These are phyloP conservation scores for Blastobotrys muscicola DNA, from an alignment of 805 yeast genomes.

Conservation along the genomic window DNA sequence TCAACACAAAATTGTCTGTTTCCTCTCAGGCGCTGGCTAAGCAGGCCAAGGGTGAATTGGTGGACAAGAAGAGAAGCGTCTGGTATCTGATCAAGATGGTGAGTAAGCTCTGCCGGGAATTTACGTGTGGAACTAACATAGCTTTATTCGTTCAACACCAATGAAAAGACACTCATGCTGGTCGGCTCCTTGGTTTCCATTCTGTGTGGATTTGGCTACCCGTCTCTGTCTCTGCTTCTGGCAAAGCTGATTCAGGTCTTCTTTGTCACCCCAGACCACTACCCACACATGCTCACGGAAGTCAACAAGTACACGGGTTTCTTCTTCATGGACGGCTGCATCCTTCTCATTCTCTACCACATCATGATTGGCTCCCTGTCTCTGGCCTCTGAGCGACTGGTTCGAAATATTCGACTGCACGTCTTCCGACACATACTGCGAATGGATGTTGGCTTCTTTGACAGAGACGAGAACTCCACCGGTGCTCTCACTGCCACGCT, in stretches of 20 bases:
- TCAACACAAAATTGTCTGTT: slow-evolving; percentile 9
- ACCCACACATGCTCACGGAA: slow-evolving; percentile 25
- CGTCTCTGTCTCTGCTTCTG: slow-evolving; percentile 29
- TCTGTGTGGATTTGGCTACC: slow-evolving; percentile 30
- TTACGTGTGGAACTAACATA: not conserved
- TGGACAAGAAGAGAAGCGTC: slow-evolving; percentile 2
- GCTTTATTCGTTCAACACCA: slow-evolving; percentile 19
- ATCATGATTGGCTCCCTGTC: slow-evolving; percentile 19
- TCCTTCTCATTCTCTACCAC: slow-evolving; percentile 19
- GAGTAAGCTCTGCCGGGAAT: no score
- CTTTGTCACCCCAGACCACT: slow-evolving; percentile 23
- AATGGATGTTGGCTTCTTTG: slow-evolving; percentile 30
- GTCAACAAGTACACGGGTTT: slow-evolving; percentile 28
- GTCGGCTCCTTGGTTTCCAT: slow-evolving; percentile 21
- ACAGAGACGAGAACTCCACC: slow-evolving; percentile 28
- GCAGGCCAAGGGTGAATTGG: not conserved
- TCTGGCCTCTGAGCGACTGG: slow-evolving; percentile 25
- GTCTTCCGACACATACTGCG: slow-evolving; percentile 29
- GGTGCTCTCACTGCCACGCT: slow-evolving; percentile 30
- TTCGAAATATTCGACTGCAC: slow-evolving; percentile 25
- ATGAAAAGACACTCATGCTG: slow-evolving; percentile 21
- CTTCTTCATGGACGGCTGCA: slow-evolving; percentile 27
- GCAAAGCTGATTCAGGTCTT: slow-evolving; percentile 28
- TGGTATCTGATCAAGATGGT: slow-evolving; percentile 9
- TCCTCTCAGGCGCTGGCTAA: slow-evolving; percentile 10